Evolutionary conservation across 176 grass and related monocot species (phyloP), one percentile per base, ranked within the genome.

Genomic region (Zoysia japonica): DNA sequence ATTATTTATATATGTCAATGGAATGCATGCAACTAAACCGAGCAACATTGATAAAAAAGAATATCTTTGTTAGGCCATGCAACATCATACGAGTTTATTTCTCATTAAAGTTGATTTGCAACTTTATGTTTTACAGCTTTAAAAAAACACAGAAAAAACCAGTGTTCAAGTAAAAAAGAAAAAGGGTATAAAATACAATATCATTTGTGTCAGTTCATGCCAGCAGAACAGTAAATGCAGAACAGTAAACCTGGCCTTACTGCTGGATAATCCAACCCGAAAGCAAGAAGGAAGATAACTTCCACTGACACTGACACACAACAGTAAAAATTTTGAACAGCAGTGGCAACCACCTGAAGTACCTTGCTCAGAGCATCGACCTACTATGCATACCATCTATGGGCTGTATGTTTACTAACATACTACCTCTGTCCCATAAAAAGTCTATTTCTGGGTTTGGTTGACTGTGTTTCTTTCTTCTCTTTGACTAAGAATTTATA

Each of bases 321-420:
- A 46, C 13, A 74, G 20, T 16, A 42, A 56, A 52, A 40, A 72
- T 65, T 78, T 55, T 40, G 48, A 78, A 72, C 19, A 78, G 39
- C 51, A 65, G 59, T 54, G 15, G 47, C 83, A 67, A 79, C 4
- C 69, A 85, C 60, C 66, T 79, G 50, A 40, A 16, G 59, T 72
- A 45, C 20, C 61, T 39, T 79, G 43, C 43, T 68, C 42, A 60
- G 15, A 67, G 19, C 19, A 5, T 16, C 2, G 3, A 74, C 7
- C 54, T 39, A 70, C 44, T 48, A 47, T 42, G 5, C 51, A 60
- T 60, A 57, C 16, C 43, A 57, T 46, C 5, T 16, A 46, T 65
- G 59, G 48, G 59, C 60, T 79, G 40, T 43, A 50, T 4, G 13
- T 11, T 88, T 67, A 16, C 13, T 28, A 28, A 28, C 28, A 28